Evolutionary conservation across 495 filamentous ascomycete species (phyloP).

Genomic region (Neurospora sp.): DNA sequence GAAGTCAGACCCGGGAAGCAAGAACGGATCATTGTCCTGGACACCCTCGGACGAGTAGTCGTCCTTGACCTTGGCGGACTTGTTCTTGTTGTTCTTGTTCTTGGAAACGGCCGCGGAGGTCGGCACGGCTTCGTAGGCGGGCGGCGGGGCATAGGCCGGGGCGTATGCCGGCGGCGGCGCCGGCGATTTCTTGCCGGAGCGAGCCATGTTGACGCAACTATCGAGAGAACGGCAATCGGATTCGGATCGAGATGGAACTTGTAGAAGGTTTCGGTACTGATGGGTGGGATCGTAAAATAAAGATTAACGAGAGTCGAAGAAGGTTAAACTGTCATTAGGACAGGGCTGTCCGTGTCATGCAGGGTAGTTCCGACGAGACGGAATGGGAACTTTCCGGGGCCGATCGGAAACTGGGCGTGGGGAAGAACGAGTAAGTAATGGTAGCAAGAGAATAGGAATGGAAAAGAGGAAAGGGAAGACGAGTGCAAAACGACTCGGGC

Average conservation of each 20-base stretch:
- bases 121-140: background rate
- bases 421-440: background rate
- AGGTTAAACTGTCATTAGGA: constrained; percentile 33
- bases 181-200: constrained; percentile 31
- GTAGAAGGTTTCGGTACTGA: background rate
- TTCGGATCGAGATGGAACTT: background rate
- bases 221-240: background rate
- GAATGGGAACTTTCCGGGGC: constrained; percentile 4
- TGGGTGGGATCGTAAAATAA: constrained; percentile 9
- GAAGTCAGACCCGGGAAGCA: constrained; percentile 73
- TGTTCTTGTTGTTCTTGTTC: constrained; percentile 23
- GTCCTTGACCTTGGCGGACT: constrained; percentile 25
- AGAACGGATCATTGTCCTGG: constrained; percentile 59
- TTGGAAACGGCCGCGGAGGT: constrained; percentile 7
- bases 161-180: constrained; percentile 18
- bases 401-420: constrained; percentile 11
- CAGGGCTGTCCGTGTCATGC: constrained; percentile 16
- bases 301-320: constrained; percentile 40
- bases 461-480: background rate
- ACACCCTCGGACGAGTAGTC: constrained; percentile 59
- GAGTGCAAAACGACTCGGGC: background rate
- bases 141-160: constrained; percentile 4
- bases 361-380: constrained; percentile 1
- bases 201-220: constrained; percentile 27
- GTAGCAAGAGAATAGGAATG: background rate